A percentile compares a stretch with the other conserved stretches of the same genome.
phyloP scores from a whole-genome alignment of 495 filamentous ascomycete species.

The Amphirosellinia nigrospora region DNA sequence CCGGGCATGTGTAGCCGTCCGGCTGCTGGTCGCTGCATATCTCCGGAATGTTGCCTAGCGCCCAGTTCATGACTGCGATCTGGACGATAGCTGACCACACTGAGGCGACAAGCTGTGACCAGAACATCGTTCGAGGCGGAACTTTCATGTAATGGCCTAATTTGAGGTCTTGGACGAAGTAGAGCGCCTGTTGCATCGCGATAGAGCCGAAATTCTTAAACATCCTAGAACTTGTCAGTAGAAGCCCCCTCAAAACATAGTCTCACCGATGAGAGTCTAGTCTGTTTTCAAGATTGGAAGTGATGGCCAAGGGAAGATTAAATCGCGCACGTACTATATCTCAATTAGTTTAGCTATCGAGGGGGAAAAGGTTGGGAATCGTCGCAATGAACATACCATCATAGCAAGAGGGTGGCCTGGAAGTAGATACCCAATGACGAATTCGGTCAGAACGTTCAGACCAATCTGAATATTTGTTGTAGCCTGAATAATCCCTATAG shows the following conservation, averaged over 20 bases:
- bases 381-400: conserved; percentile 4
- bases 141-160: conserved; percentile 76
- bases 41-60: conserved; percentile 64
- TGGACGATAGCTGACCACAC: conserved; percentile 70
- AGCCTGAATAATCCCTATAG: conserved; percentile 66
- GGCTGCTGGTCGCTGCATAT: conserved; percentile 63
- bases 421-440: conserved; percentile 71
- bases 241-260: too few species aligned
- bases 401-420: conserved; percentile 60
- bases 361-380: background rate
- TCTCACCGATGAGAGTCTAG: background rate
- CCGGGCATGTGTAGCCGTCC: conserved; percentile 68
- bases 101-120: conserved; percentile 68
- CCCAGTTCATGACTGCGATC: conserved; percentile 70
- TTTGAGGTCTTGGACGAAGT: conserved; percentile 57
- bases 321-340: background rate
- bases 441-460: conserved; percentile 72
- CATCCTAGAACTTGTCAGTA: conserved; percentile 52
- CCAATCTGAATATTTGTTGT: conserved; percentile 72
- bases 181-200: conserved; percentile 61
- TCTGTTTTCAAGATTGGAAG: background rate
- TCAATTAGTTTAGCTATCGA: background rate
- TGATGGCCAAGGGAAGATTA: background rate
- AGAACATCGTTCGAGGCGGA: conserved; percentile 69
- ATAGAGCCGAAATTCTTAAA: conserved; percentile 80